Evolutionary conservation across 2,329 filamentous ascomycete genomes (phyloP).

Genomic region (Ophiostoma angusticollis): DNA sequence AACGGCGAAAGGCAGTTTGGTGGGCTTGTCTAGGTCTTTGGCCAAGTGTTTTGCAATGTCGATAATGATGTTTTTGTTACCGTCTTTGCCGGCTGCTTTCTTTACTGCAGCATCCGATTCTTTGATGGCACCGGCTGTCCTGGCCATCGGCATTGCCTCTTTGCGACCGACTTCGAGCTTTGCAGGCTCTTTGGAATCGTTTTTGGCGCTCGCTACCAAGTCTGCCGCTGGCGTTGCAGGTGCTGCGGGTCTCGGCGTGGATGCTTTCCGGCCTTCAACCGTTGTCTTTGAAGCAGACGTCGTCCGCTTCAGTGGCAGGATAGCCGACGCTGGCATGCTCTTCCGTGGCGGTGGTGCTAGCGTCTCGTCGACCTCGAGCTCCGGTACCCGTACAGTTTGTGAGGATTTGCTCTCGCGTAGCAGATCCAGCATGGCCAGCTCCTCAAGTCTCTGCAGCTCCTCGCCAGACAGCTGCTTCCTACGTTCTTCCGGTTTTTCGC

Average conservation of each 20-base stretch:
- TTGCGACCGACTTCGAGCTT: background rate
- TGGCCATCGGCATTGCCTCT: background rate
- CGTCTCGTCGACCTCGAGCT: constrained; percentile 43
- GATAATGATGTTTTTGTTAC: too few relatives aligned
- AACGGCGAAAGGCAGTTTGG: too few relatives aligned
- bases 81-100: constrained; percentile 15
- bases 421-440: constrained; percentile 44
- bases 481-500: constrained; percentile 29
- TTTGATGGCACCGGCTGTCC: background rate
- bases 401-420: constrained; percentile 43
- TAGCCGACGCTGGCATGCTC: constrained; percentile 42
- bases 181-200: constrained; percentile 9
- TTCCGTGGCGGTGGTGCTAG: constrained; percentile 42
- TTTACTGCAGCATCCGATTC: constrained; percentile 26
- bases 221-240: background rate
- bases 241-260: background rate
- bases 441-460: constrained; percentile 43
- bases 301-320: constrained; percentile 40
- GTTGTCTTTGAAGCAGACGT: too few relatives aligned
- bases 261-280: constrained; percentile 22
- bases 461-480: constrained; percentile 45
- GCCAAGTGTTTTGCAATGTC: too few relatives aligned
- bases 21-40: too few relatives aligned
- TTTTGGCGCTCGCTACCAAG: too few relatives aligned
- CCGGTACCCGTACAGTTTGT: constrained; percentile 33